phyloP scores from a whole-genome alignment of 2,329 filamentous ascomycete species.

The Blumeriella jaapii region DNA sequence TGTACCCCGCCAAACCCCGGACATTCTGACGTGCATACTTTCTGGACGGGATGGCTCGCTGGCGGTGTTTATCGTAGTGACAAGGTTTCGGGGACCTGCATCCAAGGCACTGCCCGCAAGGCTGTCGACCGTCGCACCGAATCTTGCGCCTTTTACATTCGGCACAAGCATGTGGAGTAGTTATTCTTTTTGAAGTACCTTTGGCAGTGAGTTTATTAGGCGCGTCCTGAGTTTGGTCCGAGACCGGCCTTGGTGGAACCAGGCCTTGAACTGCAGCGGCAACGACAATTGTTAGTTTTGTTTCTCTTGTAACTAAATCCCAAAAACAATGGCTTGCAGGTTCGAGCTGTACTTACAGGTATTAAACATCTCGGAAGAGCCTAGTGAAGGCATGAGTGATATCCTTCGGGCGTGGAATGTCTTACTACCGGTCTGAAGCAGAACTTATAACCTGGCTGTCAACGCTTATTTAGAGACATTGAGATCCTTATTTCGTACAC shows the following conservation, averaged over 20 bases:
- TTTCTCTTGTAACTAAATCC: background rate
- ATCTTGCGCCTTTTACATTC: slow-evolving; percentile 75
- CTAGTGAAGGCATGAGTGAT: slow-evolving; percentile 21
- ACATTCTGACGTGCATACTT: slow-evolving; percentile 40
- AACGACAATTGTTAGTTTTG: background rate
- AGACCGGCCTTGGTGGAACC: slow-evolving; percentile 20
- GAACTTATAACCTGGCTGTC: too few species aligned
- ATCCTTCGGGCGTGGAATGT: slow-evolving; percentile 2
- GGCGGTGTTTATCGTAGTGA: slow-evolving; percentile 70
- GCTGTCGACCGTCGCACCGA: slow-evolving; percentile 70
- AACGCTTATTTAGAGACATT: too few species aligned
- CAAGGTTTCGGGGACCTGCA: slow-evolving; percentile 71
- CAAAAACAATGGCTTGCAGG: background rate
- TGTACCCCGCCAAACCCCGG: slow-evolving; percentile 6
- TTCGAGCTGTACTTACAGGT: slow-evolving; percentile 28
- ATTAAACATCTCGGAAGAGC: slow-evolving; percentile 25
- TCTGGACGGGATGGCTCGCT: slow-evolving; percentile 64
- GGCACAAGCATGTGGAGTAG: slow-evolving; percentile 55
- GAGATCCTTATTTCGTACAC: too few species aligned
- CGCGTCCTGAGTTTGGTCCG: slow-evolving; percentile 20
- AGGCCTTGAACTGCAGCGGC: slow-evolving; percentile 24
- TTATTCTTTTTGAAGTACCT: slow-evolving; percentile 38
- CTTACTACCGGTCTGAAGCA: slow-evolving; percentile 2
- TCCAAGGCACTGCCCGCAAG: slow-evolving; percentile 72
- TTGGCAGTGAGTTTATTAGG: slow-evolving; percentile 27